phyloP scores from a whole-genome alignment of 139 green algal genomes.

The Chlamydomonas sphaeroides region DNA sequence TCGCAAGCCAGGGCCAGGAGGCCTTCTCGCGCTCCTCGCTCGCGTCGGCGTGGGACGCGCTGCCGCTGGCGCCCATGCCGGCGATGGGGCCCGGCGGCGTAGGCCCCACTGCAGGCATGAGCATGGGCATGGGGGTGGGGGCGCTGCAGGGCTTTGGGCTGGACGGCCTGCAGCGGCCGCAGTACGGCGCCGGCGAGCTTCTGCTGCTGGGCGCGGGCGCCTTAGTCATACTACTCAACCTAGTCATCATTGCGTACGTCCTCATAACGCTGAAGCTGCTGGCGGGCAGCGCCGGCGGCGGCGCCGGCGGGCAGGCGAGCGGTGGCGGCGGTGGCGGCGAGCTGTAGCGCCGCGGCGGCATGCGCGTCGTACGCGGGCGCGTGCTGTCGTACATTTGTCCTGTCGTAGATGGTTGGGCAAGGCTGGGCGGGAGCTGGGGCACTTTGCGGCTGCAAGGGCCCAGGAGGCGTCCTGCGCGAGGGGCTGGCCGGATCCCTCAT shows the following conservation, averaged over 20 bases:
- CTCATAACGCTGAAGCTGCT: constrained; percentile 27
- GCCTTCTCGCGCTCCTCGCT: no score
- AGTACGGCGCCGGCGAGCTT: constrained; percentile 14
- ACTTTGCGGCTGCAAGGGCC: no score
- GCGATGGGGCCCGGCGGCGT: no score
- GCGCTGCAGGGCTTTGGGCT: neutral
- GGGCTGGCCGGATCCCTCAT: no score
- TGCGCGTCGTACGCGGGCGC: no score
- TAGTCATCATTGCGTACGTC: constrained; percentile 23
- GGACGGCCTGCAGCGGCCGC: neutral
- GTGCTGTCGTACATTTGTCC: no score
- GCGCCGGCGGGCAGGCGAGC: neutral
- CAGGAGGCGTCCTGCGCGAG: no score
- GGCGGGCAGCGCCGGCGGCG: neutral
- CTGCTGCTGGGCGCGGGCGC: constrained; percentile 29
- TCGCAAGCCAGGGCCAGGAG: no score
- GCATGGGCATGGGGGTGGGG: neutral
- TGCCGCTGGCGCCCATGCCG: neutral
- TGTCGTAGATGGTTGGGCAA: no score
- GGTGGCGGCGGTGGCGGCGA: neutral
- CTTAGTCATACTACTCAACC: constrained; percentile 31
- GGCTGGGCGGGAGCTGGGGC: no score
- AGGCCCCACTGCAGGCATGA: no score
- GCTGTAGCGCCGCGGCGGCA: neutral
- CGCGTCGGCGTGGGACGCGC: neutral